Percentiles rank a stretch among this genome's conserved stretches.
Conservation (phyloP, 495 filamentous ascomycete species). For the Penicillium antarcticum region DNA sequence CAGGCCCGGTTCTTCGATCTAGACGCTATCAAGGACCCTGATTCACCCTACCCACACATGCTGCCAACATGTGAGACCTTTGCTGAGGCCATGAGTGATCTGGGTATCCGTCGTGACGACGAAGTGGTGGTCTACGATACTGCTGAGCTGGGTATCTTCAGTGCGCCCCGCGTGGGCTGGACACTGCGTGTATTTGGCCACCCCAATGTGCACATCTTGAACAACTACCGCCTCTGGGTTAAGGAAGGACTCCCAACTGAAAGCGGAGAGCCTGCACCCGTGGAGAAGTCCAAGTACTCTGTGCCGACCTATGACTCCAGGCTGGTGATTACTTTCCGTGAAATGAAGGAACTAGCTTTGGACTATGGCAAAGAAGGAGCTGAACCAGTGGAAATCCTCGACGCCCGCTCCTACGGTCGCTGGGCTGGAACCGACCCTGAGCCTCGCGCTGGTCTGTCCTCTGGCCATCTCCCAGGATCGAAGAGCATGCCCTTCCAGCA, state of each 20-base stretch:
- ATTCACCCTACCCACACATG: conserved; percentile 95
- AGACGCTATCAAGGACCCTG: conserved; percentile 81
- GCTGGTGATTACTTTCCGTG: conserved; percentile 68
- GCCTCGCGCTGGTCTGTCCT: conserved; percentile 79
- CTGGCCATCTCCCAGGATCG: conserved; percentile 87
- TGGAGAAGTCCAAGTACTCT: conserved; percentile 53
- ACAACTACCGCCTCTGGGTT: conserved; percentile 92
- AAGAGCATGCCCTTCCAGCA: conserved; percentile 78
- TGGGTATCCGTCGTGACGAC: conserved; percentile 84
- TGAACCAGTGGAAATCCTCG: conserved; percentile 81
- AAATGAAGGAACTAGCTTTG: conserved; percentile 71
- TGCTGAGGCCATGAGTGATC: conserved; percentile 77
- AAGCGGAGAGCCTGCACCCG: conserved; percentile 64
- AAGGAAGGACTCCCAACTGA: conserved; percentile 77
- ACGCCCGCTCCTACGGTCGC: conserved; percentile 77
- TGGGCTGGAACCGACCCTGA: conserved; percentile 84
- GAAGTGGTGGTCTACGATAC: conserved; percentile 91
- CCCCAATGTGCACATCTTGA: conserved; percentile 81
- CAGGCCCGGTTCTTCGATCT: conserved; percentile 94
- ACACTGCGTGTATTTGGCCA: conserved; percentile 89
- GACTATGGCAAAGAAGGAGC: conserved; percentile 75
- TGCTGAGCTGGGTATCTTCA: conserved; percentile 86
- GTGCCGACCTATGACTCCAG: conserved; percentile 51
- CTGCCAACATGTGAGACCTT: conserved; percentile 78
- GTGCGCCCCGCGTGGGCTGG: conserved; percentile 89